Percentiles rank a stretch among this genome's conserved stretches.
These are phyloP conservation scores for Acorus calamus DNA, from an alignment of 106 monocot species.

Conservation along the genomic window DNA sequence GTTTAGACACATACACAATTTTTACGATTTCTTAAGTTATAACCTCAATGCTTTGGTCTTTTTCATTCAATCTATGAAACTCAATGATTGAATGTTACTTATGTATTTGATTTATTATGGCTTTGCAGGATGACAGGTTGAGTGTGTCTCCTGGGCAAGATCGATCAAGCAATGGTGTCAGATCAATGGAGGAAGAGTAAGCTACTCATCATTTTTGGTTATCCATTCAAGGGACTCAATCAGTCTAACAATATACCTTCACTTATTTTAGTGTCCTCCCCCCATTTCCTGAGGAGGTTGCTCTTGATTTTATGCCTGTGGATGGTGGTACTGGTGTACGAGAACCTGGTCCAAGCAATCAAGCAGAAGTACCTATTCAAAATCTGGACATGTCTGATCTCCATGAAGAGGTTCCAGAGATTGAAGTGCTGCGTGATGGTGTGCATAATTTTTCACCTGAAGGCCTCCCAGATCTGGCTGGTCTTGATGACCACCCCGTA, in stretches of 20 bases:
- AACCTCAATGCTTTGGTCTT: background rate
- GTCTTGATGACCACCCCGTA: constrained; percentile 2
- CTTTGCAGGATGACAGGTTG: constrained; percentile 19
- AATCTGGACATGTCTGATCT: constrained; percentile 4
- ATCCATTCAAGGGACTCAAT: background rate
- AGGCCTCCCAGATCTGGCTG: constrained; percentile 1
- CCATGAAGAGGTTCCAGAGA: constrained; percentile 21
- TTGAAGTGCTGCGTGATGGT: constrained; percentile 44
- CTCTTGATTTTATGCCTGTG: constrained; percentile 8
- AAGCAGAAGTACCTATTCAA: background rate
- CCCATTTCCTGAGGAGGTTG: constrained; percentile 16
- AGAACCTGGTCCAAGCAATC: constrained; percentile 3
- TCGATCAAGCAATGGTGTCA: constrained; percentile 6
- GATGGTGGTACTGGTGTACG: constrained; percentile 6
- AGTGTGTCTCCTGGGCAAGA: constrained; percentile 13
- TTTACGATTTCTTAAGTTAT: no score
- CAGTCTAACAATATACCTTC: constrained; percentile 1
- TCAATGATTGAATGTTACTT: background rate
- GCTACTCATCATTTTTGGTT: constrained; percentile 1
- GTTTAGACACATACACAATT: no score
- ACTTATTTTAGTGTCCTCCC: constrained; percentile 27
- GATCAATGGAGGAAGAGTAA: constrained; percentile 49
- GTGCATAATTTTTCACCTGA: constrained; percentile 10
- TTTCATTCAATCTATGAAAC: background rate
- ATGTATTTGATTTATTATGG: background rate